Evolutionary conservation across 345 rosid genomes (phyloP).

Genomic region (Citrus glauca): DNA sequence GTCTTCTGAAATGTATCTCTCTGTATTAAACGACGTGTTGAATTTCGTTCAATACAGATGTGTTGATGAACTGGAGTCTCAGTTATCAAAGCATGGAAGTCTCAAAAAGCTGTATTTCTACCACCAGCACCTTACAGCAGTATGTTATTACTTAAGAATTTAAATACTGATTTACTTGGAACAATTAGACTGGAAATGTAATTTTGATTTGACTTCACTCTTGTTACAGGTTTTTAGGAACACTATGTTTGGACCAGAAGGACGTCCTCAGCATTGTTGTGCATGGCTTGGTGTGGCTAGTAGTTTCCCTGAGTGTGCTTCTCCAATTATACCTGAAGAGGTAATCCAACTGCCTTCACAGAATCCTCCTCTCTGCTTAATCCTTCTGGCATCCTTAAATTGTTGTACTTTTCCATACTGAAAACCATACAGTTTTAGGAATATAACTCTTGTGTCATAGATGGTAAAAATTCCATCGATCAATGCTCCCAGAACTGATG

Average conservation of each 20-base stretch:
- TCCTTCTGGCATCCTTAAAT: background rate
- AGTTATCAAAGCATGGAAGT: conserved; percentile 95
- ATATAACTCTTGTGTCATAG: background rate
- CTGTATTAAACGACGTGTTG: background rate
- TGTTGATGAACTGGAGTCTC: conserved; percentile 89
- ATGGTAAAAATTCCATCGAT: background rate
- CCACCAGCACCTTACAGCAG: conserved; percentile 93
- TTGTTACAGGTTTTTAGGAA: conserved; percentile 80
- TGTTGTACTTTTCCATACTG: conserved; percentile 4
- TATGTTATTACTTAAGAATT: conserved; percentile 32
- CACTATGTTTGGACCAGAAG: conserved; percentile 99
- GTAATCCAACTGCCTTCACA: conserved; percentile 31
- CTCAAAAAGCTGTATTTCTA: conserved; percentile 85
- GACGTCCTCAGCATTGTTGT: conserved; percentile 99
- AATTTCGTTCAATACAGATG: conserved; percentile 54
- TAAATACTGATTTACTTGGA: background rate
- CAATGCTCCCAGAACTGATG: background rate
- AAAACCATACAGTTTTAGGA: background rate
- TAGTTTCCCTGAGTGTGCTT: conserved; percentile 97
- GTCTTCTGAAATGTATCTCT: background rate
- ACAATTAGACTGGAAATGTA: background rate
- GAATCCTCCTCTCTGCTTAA: background rate
- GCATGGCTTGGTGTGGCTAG: conserved; percentile 99
- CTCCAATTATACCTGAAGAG: conserved; percentile 93
- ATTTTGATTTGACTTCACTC: conserved; percentile 17